Percentiles rank a stretch among this genome's conserved stretches.
Evolutionary conservation across 345 rosid genomes (phyloP).

Genomic region (Anacardium occidentale): DNA sequence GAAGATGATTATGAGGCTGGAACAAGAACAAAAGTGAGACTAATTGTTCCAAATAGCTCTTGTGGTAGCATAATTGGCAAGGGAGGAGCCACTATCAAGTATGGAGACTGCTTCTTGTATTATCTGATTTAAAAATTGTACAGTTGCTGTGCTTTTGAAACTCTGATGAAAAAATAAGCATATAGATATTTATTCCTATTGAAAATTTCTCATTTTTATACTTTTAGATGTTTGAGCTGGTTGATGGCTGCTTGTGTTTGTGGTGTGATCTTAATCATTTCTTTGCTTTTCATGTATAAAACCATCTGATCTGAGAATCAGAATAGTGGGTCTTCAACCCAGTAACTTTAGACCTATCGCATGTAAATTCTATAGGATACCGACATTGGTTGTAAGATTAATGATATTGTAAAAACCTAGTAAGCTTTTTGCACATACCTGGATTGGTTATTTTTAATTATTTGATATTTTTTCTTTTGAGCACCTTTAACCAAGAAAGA

Average conservation of each 20-base stretch:
- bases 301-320: neutral
- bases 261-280: too few species aligned
- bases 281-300: too few species aligned
- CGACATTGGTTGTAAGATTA: neutral
- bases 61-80: constrained; percentile 99
- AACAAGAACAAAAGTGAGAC: constrained; percentile 81
- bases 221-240: too few species aligned
- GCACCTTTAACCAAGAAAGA: too few species aligned
- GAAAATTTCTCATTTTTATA: neutral
- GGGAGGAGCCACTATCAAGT: constrained; percentile 98
- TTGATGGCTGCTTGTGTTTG: too few species aligned
- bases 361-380: neutral
- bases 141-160: constrained; percentile 16
- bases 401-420: neutral
- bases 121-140: constrained; percentile 15
- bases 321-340: neutral
- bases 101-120: constrained; percentile 29
- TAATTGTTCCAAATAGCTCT: constrained; percentile 89
- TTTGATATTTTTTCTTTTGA: neutral
- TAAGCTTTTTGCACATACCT: neutral
- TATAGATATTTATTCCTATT: neutral
- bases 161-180: neutral
- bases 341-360: neutral
- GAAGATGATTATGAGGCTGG: constrained; percentile 77
- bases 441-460: neutral